Evolutionary conservation across 2,329 filamentous ascomycete genomes (phyloP).

Genomic region (Elsinoe perseae): DNA sequence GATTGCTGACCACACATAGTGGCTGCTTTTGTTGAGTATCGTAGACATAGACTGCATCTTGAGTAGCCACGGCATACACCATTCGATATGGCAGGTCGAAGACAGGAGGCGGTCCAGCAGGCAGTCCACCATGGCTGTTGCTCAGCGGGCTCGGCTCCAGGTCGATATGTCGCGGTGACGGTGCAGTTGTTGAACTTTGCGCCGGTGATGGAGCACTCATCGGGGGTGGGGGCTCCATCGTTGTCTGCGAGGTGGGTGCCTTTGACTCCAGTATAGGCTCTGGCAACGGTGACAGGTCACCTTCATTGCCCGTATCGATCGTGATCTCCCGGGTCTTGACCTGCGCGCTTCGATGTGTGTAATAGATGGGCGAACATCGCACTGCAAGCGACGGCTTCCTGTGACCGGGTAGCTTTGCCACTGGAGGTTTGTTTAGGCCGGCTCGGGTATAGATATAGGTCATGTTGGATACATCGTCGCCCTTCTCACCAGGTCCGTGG

Average conservation of each 20-base stretch:
- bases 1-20: slow-evolving; percentile 87
- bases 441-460: slow-evolving; percentile 97
- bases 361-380: slow-evolving; percentile 84
- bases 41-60: slow-evolving; percentile 89
- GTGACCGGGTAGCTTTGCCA: slow-evolving; percentile 89
- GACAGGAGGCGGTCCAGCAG: slow-evolving; percentile 47
- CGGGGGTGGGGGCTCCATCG: slow-evolving; percentile 76
- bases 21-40: slow-evolving; percentile 96
- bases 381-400: slow-evolving; percentile 97
- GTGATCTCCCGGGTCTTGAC: slow-evolving; percentile 79
- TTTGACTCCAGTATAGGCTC: slow-evolving; percentile 60
- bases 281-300: slow-evolving; percentile 72
- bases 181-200: slow-evolving; percentile 45
- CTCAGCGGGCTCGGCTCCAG: slow-evolving; percentile 41
- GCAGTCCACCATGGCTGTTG: slow-evolving; percentile 39
- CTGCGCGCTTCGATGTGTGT: slow-evolving; percentile 63
- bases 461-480: slow-evolving; percentile 87
- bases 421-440: slow-evolving; percentile 91
- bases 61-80: slow-evolving; percentile 92
- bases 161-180: slow-evolving; percentile 47
- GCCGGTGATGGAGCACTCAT: slow-evolving; percentile 47
- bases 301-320: slow-evolving; percentile 84
- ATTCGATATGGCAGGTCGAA: slow-evolving; percentile 88
- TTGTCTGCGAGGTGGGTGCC: slow-evolving; percentile 52
- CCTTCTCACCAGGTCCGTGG: slow-evolving; percentile 61